These are phyloP conservation scores for Juncus effusus DNA, from an alignment of 176 grass and related monocot species.

Conservation along the genomic window DNA sequence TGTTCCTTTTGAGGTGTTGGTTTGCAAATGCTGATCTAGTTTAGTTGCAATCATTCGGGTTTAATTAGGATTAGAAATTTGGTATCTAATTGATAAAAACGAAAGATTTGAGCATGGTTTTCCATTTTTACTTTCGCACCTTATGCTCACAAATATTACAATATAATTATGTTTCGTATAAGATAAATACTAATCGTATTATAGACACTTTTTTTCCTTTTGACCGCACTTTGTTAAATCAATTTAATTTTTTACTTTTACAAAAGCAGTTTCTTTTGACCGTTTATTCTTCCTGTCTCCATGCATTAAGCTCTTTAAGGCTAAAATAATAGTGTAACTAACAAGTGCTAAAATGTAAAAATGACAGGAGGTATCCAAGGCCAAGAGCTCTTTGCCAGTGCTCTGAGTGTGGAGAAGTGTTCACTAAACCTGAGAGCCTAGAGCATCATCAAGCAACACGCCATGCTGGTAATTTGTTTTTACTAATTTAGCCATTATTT, in stretches of 20 bases:
- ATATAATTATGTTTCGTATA: no score
- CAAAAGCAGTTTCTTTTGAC: slow-evolving; percentile 3
- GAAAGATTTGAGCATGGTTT: no score
- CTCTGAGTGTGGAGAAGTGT: slow-evolving; percentile 78
- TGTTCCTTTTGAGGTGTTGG: background rate
- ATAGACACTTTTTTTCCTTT: no score
- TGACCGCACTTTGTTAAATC: no score
- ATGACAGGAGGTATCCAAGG: slow-evolving; percentile 60
- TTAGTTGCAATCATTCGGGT: background rate
- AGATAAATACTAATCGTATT: no score
- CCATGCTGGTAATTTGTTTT: slow-evolving; percentile 53
- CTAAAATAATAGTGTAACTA: slow-evolving; percentile 1
- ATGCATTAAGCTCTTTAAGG: background rate
- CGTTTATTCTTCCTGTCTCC: background rate
- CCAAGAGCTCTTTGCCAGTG: slow-evolving; percentile 59
- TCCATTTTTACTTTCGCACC: no score
- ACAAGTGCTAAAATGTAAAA: slow-evolving; percentile 20
- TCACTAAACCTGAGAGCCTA: slow-evolving; percentile 73
- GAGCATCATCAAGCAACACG: slow-evolving; percentile 78
- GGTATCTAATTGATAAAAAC: no score
- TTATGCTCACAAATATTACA: no score
- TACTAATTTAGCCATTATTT: background rate
- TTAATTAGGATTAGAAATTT: no score
- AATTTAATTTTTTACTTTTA: slow-evolving; percentile 11
- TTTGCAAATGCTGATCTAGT: background rate